Evolutionary conservation across 1,284 basidiomycete genomes (phyloP), one percentile per base, ranked within the genome.

Genomic region (Coriolopsis trogii): DNA sequence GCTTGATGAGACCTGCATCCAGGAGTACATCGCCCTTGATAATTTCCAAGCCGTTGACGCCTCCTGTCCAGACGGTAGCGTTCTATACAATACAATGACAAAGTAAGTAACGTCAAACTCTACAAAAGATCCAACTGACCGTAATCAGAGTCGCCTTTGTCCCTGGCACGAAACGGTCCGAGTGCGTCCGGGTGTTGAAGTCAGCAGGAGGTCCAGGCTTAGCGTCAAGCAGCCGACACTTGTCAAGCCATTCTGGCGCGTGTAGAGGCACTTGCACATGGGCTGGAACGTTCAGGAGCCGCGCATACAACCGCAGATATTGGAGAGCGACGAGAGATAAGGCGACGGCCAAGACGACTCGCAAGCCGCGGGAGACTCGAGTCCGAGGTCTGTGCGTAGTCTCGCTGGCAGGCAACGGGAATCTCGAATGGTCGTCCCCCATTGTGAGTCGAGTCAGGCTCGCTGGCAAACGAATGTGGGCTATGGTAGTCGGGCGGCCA

Each of bases 101-200:
- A 31, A 12, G 33, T n/a, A n/a, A n/a, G n/a, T n/a, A n/a, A n/a
- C n/a, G n/a, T n/a, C n/a, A n/a, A n/a, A n/a, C n/a, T n/a, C n/a
- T n/a, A n/a, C n/a, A n/a, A n/a, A n/a, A n/a, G n/a, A n/a, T n/a
- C n/a, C 4, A 5, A 42, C 48, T 41, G 25, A 62, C 63, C 49
- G 51, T 56, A 47, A 65, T 60, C 52, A 87, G 71, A 2, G 81
- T 75, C 8, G 84, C 71, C 39, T 71, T 72, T 0, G 87, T 86
- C 15, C 82, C 85, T 2, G 68, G 63, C n/a, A 80, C 85, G 63
- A 80, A 90, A 6, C 91, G 75, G 65, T 93, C 89, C 5, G 83
- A 89, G 24, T 68, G 61, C 1, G 69, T 73, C 10, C 89, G 75
- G 33, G 70, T 56, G 43, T 74, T 64, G 55, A 84, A 87, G 48